These are phyloP conservation scores for Neurospora sp. DNA, from an alignment of 495 filamentous ascomycete species.

Conservation along the genomic window DNA sequence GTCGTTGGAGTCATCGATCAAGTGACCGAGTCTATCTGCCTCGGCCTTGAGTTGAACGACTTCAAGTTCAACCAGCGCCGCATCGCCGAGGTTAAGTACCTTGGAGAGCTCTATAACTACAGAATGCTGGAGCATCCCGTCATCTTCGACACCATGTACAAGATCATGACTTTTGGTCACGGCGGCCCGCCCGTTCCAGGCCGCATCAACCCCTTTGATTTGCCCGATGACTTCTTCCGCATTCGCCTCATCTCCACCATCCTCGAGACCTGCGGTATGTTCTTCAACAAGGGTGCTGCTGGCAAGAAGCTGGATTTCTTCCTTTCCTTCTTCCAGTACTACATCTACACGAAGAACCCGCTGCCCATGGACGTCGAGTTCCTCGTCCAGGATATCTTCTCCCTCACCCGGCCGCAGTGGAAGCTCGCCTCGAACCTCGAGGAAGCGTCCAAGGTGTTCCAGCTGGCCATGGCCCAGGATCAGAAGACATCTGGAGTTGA, in stretches of 20 bases:
- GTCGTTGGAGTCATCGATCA: conserved; percentile 82
- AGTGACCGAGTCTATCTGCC: conserved; percentile 73
- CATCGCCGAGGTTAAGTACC: conserved; percentile 90
- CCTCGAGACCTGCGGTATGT: conserved; percentile 91
- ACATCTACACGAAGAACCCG: conserved; percentile 85
- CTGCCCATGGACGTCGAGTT: conserved; percentile 97
- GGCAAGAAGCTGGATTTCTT: conserved; percentile 99
- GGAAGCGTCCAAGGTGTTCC: conserved; percentile 76
- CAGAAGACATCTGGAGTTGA: conserved; percentile 69
- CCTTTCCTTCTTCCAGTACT: conserved; percentile 95
- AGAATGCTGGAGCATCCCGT: conserved; percentile 93
- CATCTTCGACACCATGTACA: conserved; percentile 91
- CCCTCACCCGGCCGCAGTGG: conserved; percentile 79
- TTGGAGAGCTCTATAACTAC: conserved; percentile 97
- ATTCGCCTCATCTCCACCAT: conserved; percentile 81
- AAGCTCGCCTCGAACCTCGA: conserved; percentile 69
- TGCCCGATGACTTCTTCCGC: conserved; percentile 92
- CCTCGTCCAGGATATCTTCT: conserved; percentile 86
- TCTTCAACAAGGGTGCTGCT: conserved; percentile 84
- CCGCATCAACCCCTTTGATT: conserved; percentile 61
- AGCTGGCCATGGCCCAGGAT: conserved; percentile 77
- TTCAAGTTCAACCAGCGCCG: conserved; percentile 97
- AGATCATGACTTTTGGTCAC: conserved; percentile 86
- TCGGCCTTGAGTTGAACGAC: conserved; percentile 89
- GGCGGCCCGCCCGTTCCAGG: conserved; percentile 74